Base-by-base conservation (phyloP, 1,284 basidiomycete species). In the Psilocybe mexicana region DNA sequence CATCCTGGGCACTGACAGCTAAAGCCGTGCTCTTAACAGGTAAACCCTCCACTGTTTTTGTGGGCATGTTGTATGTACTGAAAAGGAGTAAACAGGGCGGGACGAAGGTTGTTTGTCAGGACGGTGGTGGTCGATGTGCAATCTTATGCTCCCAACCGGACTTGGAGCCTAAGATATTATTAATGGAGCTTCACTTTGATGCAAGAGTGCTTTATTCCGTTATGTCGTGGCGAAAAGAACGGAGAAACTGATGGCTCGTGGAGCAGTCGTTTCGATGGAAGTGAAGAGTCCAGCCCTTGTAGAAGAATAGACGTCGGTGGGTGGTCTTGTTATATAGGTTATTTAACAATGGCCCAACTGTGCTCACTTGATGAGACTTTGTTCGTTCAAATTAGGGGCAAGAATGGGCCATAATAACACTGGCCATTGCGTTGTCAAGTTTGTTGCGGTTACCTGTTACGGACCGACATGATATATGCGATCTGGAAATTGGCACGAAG, bases 1-100 rank as follows among this genome's bases (percentile, higher is more conserved):
- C 61, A 23, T 64, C 61, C 40, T 63, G 63, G 26, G 61, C 59
- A 44, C 60, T 61, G 33, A 58, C 51, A n/a, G 62, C 55, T 36
- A 50, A 53, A 38, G 55, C 40, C 28, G 57, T 56, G 50, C 48
- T 55, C 30, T 61, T 43, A 25, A 43, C 8, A 48, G 49, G 44
- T 26, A 47, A 36, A 49, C 33, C 51, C 11, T 44, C 42, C 23
- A 26, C 24, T 8, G 38, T 12, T 12, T 40, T 40, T 38, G 60
- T 45, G 46, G 61, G 46, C 62, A 65, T 65, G 33, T 33, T 48
- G 28, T 35, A 4, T 18, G 11, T 40, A 12, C 6, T 40, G 24
- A 43, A 49, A 47, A 35, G 44, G 35, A 42, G 44, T 25, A 35
- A 18, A 54, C 38, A 49, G 46, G 48, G 36, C 49, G 11, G 46